Evolutionary conservation across 768 basidiomycete species (phyloP).

Genomic region (Lentinus brumalis): DNA sequence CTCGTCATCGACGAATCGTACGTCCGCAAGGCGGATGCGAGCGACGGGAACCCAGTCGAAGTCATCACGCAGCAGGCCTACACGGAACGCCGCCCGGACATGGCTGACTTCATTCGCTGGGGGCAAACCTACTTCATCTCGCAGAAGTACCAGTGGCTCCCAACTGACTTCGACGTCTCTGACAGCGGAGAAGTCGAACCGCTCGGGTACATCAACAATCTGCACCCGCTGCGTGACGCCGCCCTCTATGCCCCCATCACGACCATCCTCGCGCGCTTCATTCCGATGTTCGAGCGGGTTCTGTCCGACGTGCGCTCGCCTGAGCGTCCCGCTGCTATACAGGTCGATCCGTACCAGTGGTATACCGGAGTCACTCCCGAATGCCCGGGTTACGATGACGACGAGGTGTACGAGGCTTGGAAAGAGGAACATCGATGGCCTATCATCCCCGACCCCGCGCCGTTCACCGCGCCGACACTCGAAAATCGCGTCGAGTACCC

Average conservation of each 20-base stretch:
- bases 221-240: slow-evolving; percentile 23
- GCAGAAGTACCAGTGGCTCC: slow-evolving; percentile 28
- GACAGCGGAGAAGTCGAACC: slow-evolving; percentile 20
- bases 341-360: background rate
- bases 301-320: slow-evolving; percentile 13
- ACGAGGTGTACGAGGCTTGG: slow-evolving; percentile 5
- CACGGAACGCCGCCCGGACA: background rate
- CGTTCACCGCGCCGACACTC: background rate
- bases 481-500: background rate
- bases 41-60: background rate
- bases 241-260: background rate
- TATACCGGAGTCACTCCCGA: background rate
- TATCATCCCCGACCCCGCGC: background rate
- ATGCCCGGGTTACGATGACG: background rate
- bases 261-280: slow-evolving; percentile 19
- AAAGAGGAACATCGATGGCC: background rate
- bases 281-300: slow-evolving; percentile 31
- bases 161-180: slow-evolving; percentile 30
- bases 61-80: background rate
- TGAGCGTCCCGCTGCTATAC: background rate
- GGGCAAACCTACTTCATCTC: slow-evolving; percentile 12
- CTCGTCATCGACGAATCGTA: background rate
- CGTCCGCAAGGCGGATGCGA: background rate
- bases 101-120: background rate
- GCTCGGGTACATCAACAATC: slow-evolving; percentile 32